Percentiles rank a stretch among this genome's conserved stretches.
phyloP scores from a whole-genome alignment of 139 green algal genomes.

The Chlorella sp. region DNA sequence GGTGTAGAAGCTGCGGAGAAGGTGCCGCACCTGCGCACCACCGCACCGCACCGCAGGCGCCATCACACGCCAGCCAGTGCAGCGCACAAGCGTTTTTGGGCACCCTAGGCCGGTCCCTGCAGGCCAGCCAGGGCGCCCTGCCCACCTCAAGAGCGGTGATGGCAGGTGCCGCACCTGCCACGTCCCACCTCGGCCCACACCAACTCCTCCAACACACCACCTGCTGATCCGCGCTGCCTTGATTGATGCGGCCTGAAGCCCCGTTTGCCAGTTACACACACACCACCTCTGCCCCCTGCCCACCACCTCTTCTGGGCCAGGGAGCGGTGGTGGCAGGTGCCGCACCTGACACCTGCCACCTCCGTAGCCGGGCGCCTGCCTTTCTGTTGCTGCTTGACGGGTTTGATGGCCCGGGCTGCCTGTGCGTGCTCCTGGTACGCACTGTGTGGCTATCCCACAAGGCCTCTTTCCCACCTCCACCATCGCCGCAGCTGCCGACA shows the following conservation, averaged over 20 bases:
- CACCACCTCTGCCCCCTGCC: no score
- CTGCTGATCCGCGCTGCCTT: background rate
- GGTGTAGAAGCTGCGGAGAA: conserved; percentile 61
- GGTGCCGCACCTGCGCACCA: conserved; percentile 52
- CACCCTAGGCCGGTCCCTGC: background rate
- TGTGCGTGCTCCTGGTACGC: no score
- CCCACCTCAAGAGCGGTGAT: background rate
- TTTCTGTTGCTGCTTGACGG: no score
- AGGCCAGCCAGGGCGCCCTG: background rate
- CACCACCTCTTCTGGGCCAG: no score
- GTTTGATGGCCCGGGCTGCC: no score
- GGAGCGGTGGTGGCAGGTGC: background rate
- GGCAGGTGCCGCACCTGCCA: background rate
- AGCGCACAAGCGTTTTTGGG: background rate
- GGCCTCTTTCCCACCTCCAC: no score
- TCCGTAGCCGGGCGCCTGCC: no score
- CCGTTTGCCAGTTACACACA: no score
- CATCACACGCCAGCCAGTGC: background rate
- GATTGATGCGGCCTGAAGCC: no score
- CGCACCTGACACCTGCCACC: background rate
- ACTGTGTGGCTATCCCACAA: no score
- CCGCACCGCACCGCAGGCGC: no score
- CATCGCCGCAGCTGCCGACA: no score
- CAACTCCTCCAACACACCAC: background rate
- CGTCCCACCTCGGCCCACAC: background rate